A percentile compares a stretch with the other conserved stretches of the same genome.
Evolutionary conservation across 306 rosid genomes (phyloP).

Genomic region (Pueraria montana): DNA sequence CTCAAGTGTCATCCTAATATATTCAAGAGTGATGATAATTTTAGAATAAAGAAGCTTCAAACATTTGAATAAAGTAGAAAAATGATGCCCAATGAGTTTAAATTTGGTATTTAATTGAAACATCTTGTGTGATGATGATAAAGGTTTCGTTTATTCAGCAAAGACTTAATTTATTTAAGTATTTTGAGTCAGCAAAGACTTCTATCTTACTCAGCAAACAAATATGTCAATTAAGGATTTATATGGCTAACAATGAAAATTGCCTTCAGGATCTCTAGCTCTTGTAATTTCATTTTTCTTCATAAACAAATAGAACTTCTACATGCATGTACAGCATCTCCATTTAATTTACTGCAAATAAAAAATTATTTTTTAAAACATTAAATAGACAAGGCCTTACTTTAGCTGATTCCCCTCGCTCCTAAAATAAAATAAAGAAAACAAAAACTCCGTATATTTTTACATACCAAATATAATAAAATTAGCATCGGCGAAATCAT

Average conservation of each 20-base stretch:
- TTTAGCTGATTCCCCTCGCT: conserved; percentile 55
- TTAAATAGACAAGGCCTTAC: neutral
- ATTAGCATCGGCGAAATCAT: no score
- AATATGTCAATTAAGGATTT: conserved; percentile 2
- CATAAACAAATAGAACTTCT: conserved; percentile 1
- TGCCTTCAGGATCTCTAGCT: conserved; percentile 11
- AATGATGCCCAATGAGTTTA: no score
- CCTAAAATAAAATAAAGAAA: no score
- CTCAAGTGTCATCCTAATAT: conserved; percentile 67
- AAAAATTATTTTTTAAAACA: neutral
- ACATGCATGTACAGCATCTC: conserved; percentile 40
- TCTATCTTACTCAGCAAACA: conserved; percentile 2
- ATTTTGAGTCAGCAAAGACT: neutral
- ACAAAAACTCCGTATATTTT: no score
- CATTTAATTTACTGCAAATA: conserved; percentile 57
- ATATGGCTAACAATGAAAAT: neutral
- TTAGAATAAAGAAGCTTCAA: conserved; percentile 21
- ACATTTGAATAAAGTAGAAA: neutral
- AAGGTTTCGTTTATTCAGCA: neutral
- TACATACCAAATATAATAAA: no score
- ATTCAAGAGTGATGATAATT: conserved; percentile 45
- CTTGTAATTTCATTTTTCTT: conserved; percentile 10
- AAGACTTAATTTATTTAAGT: neutral
- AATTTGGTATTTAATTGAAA: no score
- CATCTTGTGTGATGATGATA: neutral